Percentiles rank a stretch among this genome's conserved stretches.
These are phyloP conservation scores for Oidiodendron maius DNA, from an alignment of 495 filamentous ascomycete genomes.

Conservation along the genomic window DNA sequence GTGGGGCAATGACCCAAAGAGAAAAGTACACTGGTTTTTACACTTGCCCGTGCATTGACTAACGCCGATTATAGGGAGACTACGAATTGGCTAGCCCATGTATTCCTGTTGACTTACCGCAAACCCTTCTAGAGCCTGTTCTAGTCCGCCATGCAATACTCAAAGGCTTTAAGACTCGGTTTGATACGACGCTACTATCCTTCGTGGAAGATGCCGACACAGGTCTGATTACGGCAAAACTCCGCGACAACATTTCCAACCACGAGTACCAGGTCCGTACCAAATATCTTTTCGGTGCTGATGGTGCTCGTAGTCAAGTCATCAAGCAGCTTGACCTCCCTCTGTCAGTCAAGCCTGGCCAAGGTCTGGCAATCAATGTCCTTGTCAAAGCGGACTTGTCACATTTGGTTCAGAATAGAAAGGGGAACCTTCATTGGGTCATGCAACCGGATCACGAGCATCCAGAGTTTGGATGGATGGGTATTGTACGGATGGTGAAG, in stretches of 20 bases:
- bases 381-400: background rate
- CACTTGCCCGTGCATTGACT: background rate
- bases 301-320: constrained; percentile 41
- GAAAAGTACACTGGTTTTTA: constrained; percentile 23
- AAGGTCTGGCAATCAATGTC: background rate
- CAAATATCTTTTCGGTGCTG: constrained; percentile 46
- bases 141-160: constrained; percentile 29
- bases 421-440: background rate
- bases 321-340: constrained; percentile 40
- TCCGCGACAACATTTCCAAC: constrained; percentile 33
- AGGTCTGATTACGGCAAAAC: constrained; percentile 22
- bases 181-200: constrained; percentile 21
- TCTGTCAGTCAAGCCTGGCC: constrained; percentile 36
- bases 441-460: background rate
- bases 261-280: constrained; percentile 33
- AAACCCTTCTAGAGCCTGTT: constrained; percentile 36
- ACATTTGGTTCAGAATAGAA: background rate
- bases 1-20: constrained; percentile 41
- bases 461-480: background rate
- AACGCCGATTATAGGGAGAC: constrained; percentile 28
- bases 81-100: constrained; percentile 36
- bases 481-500: background rate
- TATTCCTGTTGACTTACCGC: constrained; percentile 33
- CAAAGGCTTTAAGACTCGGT: constrained; percentile 31
- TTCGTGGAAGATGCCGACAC: constrained; percentile 22